Evolutionary conservation across 2,329 filamentous ascomycete species (phyloP).

Genomic region (Aspergillus tubingensis): DNA sequence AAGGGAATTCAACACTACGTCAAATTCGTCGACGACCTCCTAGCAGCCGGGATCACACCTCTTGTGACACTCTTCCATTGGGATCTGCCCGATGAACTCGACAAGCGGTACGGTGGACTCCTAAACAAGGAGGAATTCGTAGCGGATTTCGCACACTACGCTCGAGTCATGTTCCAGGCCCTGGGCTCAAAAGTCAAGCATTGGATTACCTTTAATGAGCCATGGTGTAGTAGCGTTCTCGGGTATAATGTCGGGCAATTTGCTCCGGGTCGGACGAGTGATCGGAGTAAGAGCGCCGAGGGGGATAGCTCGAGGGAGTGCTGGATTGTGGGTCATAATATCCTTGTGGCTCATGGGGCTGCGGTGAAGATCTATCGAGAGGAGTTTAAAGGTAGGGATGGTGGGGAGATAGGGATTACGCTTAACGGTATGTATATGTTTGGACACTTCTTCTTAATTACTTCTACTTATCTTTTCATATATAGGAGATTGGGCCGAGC

Average conservation of each 20-base stretch:
- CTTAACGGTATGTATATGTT: conserved; percentile 66
- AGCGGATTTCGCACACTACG: conserved; percentile 77
- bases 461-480: too few species aligned
- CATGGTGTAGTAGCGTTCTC: conserved; percentile 79
- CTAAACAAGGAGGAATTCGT: conserved; percentile 81
- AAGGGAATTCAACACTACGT: conserved; percentile 76
- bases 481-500: conserved; percentile 73
- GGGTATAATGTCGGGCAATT: conserved; percentile 77
- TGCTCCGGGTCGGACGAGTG: conserved; percentile 78
- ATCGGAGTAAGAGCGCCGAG: conserved; percentile 68
- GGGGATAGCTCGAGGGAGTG: conserved; percentile 77
- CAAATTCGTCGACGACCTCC: conserved; percentile 75
- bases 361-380: conserved; percentile 81
- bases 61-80: conserved; percentile 86
- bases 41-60: conserved; percentile 74
- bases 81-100: conserved; percentile 77
- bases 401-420: conserved; percentile 82
- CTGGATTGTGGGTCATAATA: conserved; percentile 79
- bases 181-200: conserved; percentile 74
- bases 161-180: conserved; percentile 72
- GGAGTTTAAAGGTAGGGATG: conserved; percentile 72
- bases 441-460: too few species aligned
- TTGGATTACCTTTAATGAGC: conserved; percentile 92
- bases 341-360: conserved; percentile 76
- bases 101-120: conserved; percentile 79